These are phyloP conservation scores for Gleditsia sinensis DNA, from an alignment of 306 rosid genomes.

Conservation along the genomic window DNA sequence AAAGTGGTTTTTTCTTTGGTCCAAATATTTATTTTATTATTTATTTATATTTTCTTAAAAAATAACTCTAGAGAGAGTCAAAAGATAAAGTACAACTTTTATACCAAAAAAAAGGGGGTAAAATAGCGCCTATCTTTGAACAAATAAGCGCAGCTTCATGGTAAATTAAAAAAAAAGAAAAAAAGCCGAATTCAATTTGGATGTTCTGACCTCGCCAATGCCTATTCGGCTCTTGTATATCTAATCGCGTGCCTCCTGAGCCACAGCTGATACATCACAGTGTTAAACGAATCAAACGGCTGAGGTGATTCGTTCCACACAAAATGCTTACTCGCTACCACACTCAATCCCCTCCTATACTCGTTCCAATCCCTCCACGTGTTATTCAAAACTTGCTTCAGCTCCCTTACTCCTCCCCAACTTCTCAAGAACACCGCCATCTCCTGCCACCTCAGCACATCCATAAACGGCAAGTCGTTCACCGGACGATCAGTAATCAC, in stretches of 20 bases:
- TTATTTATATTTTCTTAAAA: neutral
- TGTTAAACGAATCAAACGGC: constrained; percentile 68
- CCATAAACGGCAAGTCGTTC: constrained; percentile 70
- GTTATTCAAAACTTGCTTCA: constrained; percentile 37
- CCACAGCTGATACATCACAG: constrained; percentile 77
- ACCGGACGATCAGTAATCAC: constrained; percentile 53
- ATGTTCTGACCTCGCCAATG: neutral
- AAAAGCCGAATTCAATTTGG: neutral
- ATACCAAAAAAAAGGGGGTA: no score
- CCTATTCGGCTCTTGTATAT: constrained; percentile 42
- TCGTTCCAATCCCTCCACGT: constrained; percentile 36
- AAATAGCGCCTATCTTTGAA: neutral
- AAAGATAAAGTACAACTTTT: no score
- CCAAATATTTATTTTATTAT: neutral
- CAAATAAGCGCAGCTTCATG: neutral
- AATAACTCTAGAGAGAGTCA: no score
- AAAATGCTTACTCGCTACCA: constrained; percentile 60
- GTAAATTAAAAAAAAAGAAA: neutral
- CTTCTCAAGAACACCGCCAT: constrained; percentile 50
- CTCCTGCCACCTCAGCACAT: constrained; percentile 74
- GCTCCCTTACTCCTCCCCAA: constrained; percentile 19
- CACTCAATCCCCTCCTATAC: constrained; percentile 45
- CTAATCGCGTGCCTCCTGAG: constrained; percentile 67
- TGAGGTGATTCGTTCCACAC: constrained; percentile 60
- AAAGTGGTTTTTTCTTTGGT: no score